Base-by-base conservation (phyloP, 192 early-diverging fungal species). In the Gaertneriomyces semiglobifer region DNA sequence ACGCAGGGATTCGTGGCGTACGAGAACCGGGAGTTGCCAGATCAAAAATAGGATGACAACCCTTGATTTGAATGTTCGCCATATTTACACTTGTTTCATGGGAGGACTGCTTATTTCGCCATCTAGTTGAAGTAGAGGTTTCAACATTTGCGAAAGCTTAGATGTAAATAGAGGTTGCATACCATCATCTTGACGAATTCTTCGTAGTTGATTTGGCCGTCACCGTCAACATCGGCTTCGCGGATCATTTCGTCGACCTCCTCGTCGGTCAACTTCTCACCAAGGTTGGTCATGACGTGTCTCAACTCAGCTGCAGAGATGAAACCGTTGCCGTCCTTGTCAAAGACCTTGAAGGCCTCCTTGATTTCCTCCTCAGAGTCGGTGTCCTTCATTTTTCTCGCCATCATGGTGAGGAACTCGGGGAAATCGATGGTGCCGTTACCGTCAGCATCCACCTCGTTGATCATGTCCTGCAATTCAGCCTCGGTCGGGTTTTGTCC, bases 281-380 rank as follows among this genome's bases (percentile, higher is more conserved):
- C 93, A 55, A 98, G 85, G 72, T 86, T 89, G 66, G 92, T 93
- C 88, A 98, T 92, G 63, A 96, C 92, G 63, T 90, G 89, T 51
- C 89, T 81, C 55, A 98, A 86, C 80, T 98, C 95, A 44, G 89
- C 85, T 58, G 93, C 88, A 9, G 90, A 89, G 72, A 98, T 98
- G 80, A 86, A 88, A 62, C 95, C 93, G 74, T 93, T 89, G 72
- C 90, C 90, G 74, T 95, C 89, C 90, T 94, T 92, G 82, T 95
- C 95, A 80, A 96, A 96, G 56, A 94, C 91, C 78, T 90, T 91
- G 88, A 95, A 96, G 19, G 94, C 94, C 79, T 95, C 93, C 73
- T 87, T 84, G 68, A 95, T 89, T 79, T 97, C 94, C 74, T 90
- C 93, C 77, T 94, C 92, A 55, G 87, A 84, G 80, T 93, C 88